A percentile compares a stretch with the other conserved stretches of the same genome.
These are phyloP conservation scores for Gentiana macrophylla DNA, from an alignment of 257 asterid genomes.

Conservation along the genomic window DNA sequence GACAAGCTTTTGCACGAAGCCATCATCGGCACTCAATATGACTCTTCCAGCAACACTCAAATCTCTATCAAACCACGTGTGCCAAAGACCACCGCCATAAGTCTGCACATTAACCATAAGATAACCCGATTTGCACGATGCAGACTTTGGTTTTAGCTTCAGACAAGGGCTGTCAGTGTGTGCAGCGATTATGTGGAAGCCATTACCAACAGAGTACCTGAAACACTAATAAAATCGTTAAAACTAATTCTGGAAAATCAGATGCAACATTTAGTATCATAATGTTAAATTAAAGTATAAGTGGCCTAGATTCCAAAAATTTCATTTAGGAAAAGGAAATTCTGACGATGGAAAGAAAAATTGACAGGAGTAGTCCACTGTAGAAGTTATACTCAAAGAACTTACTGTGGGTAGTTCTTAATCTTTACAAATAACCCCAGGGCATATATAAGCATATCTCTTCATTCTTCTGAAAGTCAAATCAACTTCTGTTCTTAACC, in stretches of 20 bases:
- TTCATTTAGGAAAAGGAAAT: background rate
- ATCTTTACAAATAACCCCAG: too few species aligned
- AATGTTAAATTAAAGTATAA: too few species aligned
- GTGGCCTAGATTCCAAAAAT: too few species aligned
- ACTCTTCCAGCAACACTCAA: conserved; percentile 95
- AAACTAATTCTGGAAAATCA: conserved; percentile 10
- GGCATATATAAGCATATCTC: background rate
- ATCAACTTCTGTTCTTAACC: background rate
- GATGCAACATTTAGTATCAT: background rate
- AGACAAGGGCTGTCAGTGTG: conserved; percentile 99
- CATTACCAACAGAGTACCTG: conserved; percentile 84
- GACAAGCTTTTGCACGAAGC: conserved; percentile 82
- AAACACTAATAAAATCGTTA: conserved; percentile 26
- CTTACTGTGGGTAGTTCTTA: background rate
- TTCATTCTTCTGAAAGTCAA: background rate
- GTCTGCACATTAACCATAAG: conserved; percentile 93
- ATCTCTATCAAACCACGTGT: conserved; percentile 98
- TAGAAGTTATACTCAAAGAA: background rate
- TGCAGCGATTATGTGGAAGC: conserved; percentile 94
- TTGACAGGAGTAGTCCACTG: background rate
- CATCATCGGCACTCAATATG: conserved; percentile 67
- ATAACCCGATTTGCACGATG: conserved; percentile 78
- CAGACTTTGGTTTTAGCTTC: conserved; percentile 90
- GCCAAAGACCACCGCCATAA: conserved; percentile 98
- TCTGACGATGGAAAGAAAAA: background rate